Conservation (phyloP, 108 stramenopile species). For the Bacterosira constricta region DNA sequence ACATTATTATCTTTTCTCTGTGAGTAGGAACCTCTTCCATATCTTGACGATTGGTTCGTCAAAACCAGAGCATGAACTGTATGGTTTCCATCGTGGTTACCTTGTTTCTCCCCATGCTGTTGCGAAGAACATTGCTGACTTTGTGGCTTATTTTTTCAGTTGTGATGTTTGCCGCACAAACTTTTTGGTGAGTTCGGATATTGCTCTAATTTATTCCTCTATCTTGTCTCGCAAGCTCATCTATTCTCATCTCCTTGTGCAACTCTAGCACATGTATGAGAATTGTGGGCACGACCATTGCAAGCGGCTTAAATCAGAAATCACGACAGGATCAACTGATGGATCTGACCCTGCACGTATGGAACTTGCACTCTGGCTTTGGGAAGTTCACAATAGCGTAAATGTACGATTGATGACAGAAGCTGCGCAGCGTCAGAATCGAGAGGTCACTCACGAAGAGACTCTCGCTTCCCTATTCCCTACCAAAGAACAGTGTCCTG, state of each 20-base stretch:
- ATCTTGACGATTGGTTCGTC: slow-evolving; percentile 47
- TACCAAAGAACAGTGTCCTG: slow-evolving; percentile 32
- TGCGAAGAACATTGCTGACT: slow-evolving; percentile 35
- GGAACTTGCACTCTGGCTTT: slow-evolving; percentile 75
- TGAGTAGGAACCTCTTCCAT: slow-evolving; percentile 47
- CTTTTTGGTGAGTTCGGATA: slow-evolving; percentile 27
- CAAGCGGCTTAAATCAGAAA: slow-evolving; percentile 23
- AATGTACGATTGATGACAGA: slow-evolving; percentile 65
- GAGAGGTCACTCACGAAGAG: slow-evolving; percentile 32
- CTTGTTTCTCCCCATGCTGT: slow-evolving; percentile 31
- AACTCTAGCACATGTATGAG: slow-evolving; percentile 35
- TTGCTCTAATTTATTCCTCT: neutral
- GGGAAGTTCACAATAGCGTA: slow-evolving; percentile 79
- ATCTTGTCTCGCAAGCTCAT: neutral
- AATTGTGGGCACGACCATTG: slow-evolving; percentile 48
- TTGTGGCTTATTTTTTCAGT: slow-evolving; percentile 43
- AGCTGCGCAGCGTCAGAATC: slow-evolving; percentile 30
- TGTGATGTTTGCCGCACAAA: slow-evolving; percentile 15
- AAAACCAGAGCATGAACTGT: slow-evolving; percentile 21
- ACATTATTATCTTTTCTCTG: neutral
- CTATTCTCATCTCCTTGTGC: neutral
- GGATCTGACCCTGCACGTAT: slow-evolving; percentile 18
- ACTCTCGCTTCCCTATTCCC: slow-evolving; percentile 37
- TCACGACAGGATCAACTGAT: slow-evolving; percentile 7
- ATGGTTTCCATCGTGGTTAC: slow-evolving; percentile 46